Percentiles rank a stretch among this genome's conserved stretches.
These are phyloP conservation scores for Podospora conica DNA, from an alignment of 495 filamentous ascomycete species.

Conservation along the genomic window DNA sequence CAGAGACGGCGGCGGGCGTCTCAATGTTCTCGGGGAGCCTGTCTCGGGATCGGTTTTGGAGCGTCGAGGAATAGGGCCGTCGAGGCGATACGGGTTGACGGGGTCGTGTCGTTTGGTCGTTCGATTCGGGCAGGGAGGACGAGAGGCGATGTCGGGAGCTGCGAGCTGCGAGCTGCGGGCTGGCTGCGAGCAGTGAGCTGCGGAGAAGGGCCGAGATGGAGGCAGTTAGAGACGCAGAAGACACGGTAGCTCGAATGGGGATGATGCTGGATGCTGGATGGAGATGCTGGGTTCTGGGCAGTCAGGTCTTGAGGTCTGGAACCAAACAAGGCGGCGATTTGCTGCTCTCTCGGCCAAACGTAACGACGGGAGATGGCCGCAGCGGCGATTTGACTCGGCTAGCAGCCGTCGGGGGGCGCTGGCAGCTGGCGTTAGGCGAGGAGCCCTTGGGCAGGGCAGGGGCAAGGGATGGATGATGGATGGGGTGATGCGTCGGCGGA, in stretches of 20 bases:
- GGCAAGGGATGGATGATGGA: background rate
- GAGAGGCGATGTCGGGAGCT: background rate
- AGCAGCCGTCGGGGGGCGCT: constrained; percentile 6
- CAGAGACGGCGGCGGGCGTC: constrained; percentile 18
- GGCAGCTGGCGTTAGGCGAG: constrained; percentile 14
- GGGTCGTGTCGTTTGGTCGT: constrained; percentile 3
- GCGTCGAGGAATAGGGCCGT: background rate
- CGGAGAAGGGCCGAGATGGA: background rate
- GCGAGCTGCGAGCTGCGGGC: background rate
- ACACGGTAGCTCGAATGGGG: background rate
- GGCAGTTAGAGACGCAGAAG: background rate
- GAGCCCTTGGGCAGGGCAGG: constrained; percentile 8
- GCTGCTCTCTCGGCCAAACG: constrained; percentile 8
- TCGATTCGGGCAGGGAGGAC: background rate
- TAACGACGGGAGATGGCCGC: constrained; percentile 5
- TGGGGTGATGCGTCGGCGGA: constrained; percentile 1
- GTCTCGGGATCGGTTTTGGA: background rate
- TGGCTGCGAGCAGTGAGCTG: background rate
- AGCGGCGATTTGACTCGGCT: constrained; percentile 21
- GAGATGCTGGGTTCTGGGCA: background rate
- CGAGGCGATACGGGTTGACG: background rate
- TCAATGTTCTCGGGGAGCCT: background rate
- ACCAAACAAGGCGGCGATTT: constrained; percentile 1
- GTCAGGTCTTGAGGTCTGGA: background rate
- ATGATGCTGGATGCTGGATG: background rate